Percentiles rank a stretch among this genome's conserved stretches.
phyloP scores from a whole-genome alignment of 208 protist genomes.

The Angomonas desouzai region DNA sequence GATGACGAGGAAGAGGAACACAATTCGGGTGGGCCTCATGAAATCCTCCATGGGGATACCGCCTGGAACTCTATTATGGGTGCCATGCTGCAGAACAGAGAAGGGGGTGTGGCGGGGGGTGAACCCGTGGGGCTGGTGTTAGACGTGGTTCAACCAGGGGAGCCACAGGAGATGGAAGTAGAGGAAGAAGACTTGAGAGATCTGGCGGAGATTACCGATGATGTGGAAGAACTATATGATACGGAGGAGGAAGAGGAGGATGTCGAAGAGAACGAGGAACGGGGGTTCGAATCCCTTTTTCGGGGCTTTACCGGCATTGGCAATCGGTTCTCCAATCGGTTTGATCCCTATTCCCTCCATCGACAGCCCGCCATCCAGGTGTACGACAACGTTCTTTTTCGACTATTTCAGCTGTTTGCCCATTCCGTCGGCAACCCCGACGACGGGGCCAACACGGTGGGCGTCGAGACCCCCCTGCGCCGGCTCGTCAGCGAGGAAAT shows the following conservation, averaged over 20 bases:
- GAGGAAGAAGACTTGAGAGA: conserved; percentile 1
- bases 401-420: not conserved
- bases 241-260: conserved; percentile 18
- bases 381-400: not conserved
- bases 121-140: too few species aligned
- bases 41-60: too few species aligned
- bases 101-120: too few species aligned
- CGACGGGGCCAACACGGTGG: not conserved
- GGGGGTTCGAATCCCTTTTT: not conserved
- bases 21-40: not conserved
- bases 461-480: not conserved
- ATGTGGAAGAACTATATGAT: conserved; percentile 2
- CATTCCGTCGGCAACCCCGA: not conserved
- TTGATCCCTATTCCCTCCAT: too few species aligned
- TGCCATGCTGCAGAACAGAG: too few species aligned
- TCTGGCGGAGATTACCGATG: not conserved
- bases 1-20: conserved; percentile 1
- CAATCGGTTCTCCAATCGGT: not conserved
- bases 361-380: too few species aligned
- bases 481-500: not conserved
- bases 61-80: too few species aligned
- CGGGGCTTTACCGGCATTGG: not conserved
- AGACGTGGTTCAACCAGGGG: not conserved
- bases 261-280: conserved; percentile 15
- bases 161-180: conserved; percentile 1